Base-by-base conservation (phyloP, 2,329 filamentous ascomycete species). In the Aspergillus carbonarius region DNA sequence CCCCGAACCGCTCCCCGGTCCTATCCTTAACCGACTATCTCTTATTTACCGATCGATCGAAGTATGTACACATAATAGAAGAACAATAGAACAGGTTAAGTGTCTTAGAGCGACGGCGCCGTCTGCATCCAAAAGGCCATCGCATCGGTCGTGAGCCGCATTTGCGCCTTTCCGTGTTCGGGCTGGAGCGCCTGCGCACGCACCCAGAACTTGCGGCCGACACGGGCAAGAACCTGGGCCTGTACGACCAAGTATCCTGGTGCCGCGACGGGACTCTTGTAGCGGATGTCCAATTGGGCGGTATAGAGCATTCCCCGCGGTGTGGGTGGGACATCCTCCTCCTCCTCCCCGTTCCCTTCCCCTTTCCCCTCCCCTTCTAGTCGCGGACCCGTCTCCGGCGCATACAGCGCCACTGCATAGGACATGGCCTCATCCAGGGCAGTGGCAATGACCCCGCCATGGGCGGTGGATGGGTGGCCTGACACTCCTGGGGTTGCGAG, bases 361-460 rank as follows among this genome's bases (percentile, higher is more conserved):
- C n/a, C n/a, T n/a, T n/a, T n/a, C n/a, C n/a, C n/a, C n/a, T n/a
- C 44, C 25, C n/a, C 44, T 27, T 17, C 44, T 10, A 48, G 8
- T 13, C n/a, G 27, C 18, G 27, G 46, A 44, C 54, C 60, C 34
- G 46, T 57, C 53, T 47, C 49, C 42, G 59, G 63, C 20, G 61
- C 57, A 55, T 61, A 59, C 32, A 66, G 42, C 6, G 62, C 58
- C 37, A 77, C 69, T 12, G 72, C 71, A 13, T 77, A 59, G 1
- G 76, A 77, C 75, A 79, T 78, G 23, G 74, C 70, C 65, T 80
- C 78, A 57, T 80, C 78, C 23, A 80, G 44, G 3, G 55, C 47
- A 7, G 60, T 62, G 5, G 60, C 60, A 51, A 62, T 42, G 23
- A 62, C 57, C 12, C 60, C 60, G 4, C 60, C 60, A 42, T 62